Percentiles rank a stretch among this genome's conserved stretches.
These are phyloP conservation scores for Vitis riparia DNA, from an alignment of 164 flowering plant species.

Conservation along the genomic window DNA sequence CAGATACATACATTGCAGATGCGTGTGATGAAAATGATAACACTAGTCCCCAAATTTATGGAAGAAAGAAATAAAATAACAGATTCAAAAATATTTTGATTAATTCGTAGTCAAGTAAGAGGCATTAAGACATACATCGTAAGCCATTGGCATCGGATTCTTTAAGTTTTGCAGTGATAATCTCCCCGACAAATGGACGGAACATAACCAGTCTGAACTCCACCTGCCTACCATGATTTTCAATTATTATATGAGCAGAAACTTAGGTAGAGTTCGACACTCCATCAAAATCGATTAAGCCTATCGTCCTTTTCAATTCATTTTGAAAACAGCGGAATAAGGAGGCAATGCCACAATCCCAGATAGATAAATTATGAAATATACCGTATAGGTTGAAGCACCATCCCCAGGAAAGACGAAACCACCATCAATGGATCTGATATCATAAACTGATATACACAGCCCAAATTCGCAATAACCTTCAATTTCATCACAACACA, in stretches of 20 bases:
- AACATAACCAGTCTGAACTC: conserved; percentile 69
- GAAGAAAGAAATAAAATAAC: not conserved
- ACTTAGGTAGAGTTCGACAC: not conserved
- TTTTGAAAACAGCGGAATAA: not conserved
- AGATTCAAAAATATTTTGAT: not conserved
- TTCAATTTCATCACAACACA: conserved; percentile 17
- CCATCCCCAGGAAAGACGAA: conserved; percentile 70
- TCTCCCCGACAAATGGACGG: conserved; percentile 86
- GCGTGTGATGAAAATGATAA: not conserved
- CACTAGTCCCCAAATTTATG: not conserved
- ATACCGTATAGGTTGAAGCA: conserved; percentile 69
- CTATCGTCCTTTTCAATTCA: not conserved
- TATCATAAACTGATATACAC: conserved; percentile 67
- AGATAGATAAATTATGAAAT: not conserved
- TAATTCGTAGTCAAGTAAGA: not conserved
- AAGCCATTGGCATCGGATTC: conserved; percentile 56
- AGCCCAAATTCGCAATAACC: conserved; percentile 72
- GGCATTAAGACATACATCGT: conserved; percentile 44
- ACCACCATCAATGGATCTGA: conserved; percentile 59
- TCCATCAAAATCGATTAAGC: not conserved
- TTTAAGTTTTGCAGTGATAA: conserved; percentile 64
- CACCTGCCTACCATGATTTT: conserved; percentile 45
- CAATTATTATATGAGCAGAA: too few relatives aligned
- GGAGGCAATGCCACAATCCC: not conserved
- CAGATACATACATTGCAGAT: not conserved